Evolutionary conservation across 1,284 basidiomycete species (phyloP).

Genomic region (Pisolithus thermaeus): DNA sequence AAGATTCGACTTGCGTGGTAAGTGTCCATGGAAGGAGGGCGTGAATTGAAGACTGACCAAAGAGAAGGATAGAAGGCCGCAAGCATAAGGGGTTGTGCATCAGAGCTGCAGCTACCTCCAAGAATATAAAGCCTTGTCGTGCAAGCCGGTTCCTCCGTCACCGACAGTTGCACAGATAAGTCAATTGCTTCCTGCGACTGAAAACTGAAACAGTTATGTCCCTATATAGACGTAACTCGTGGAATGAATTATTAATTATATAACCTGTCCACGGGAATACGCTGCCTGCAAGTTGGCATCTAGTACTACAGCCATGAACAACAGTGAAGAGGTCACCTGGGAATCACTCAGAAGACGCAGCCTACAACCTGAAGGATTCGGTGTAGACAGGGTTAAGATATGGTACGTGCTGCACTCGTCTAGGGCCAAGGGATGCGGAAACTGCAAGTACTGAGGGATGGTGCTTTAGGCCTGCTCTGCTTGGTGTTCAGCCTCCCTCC

Average conservation of each 20-base stretch:
- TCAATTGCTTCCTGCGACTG: no score
- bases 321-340: constrained; percentile 41
- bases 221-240: no score
- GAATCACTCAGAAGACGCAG: constrained; percentile 42
- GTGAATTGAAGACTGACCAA: constrained; percentile 56
- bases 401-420: constrained; percentile 41
- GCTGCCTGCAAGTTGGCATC: not conserved
- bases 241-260: no score
- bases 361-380: constrained; percentile 58
- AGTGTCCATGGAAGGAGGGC: constrained; percentile 69
- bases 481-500: constrained; percentile 18
- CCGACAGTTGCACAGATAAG: no score
- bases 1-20: constrained; percentile 65
- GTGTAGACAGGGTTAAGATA: constrained; percentile 44
- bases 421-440: not conserved
- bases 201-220: no score
- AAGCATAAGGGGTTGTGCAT: constrained; percentile 40
- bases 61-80: constrained; percentile 58
- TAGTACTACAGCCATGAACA: constrained; percentile 14
- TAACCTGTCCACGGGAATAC: no score
- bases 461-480: constrained; percentile 18
- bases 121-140: no score
- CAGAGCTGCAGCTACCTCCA: not conserved
- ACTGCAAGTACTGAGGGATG: constrained; percentile 8
- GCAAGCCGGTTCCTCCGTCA: no score